Evolutionary conservation across 495 filamentous ascomycete species (phyloP).

Genomic region (Hyaloscypha bicolor): DNA sequence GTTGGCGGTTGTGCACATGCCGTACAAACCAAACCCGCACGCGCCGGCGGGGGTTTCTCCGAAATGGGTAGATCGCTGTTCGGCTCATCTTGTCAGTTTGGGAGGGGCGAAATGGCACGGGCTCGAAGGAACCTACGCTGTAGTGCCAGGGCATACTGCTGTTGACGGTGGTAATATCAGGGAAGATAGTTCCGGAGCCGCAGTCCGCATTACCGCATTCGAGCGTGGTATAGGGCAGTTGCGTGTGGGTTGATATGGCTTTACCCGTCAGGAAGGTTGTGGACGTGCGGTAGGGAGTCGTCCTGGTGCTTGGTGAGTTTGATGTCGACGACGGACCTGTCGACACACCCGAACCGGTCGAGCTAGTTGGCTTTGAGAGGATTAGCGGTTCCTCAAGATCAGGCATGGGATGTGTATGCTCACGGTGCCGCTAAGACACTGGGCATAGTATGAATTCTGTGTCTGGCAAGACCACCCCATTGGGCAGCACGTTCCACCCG

Average conservation of each 20-base stretch:
- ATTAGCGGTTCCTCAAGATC: neutral
- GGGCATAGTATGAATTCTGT: constrained; percentile 3
- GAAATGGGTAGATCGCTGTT: constrained; percentile 2
- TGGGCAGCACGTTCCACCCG: neutral
- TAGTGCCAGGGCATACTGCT: neutral
- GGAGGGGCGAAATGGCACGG: neutral
- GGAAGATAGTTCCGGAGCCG: neutral
- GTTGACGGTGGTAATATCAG: neutral
- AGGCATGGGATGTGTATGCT: neutral
- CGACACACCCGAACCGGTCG: neutral
- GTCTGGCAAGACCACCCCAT: neutral
- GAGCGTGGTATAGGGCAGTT: neutral
- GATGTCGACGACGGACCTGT: neutral
- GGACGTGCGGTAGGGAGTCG: neutral
- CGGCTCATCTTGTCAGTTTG: neutral
- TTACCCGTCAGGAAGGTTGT: neutral
- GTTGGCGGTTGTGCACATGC: neutral
- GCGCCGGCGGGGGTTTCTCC: neutral
- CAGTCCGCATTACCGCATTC: neutral
- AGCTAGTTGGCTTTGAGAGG: neutral
- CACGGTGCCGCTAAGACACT: neutral
- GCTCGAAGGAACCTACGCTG: neutral
- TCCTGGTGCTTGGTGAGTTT: neutral
- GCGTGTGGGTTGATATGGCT: neutral
- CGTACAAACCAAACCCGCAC: neutral